Base-by-base conservation (phyloP, 2,329 filamentous ascomycete species). In the Cladosporium halotolerans region DNA sequence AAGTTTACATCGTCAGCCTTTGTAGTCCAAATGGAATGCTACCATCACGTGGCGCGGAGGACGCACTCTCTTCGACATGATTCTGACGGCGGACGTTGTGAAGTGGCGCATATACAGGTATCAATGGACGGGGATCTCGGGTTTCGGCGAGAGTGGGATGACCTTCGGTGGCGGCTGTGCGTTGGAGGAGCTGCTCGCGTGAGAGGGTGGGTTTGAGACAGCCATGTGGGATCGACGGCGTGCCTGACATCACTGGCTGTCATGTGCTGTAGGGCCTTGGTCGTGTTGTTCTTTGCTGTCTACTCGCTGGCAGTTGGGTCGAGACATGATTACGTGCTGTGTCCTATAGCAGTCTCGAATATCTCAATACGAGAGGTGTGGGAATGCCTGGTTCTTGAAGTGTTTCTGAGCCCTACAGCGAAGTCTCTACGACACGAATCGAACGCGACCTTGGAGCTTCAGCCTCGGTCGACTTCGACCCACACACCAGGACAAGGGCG, bases 1-100 rank as follows among this genome's bases (percentile, higher is more conserved):
- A 18, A 45, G 9, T n/a, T 41, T 16, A 9, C 39, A 28, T 28
- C 23, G 23, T 28, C 23, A 28, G 36, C 19, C 33, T 14, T 31
- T 40, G 40, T 7, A 36, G 19, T 7, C 23, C 23, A 7, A 7
- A 5, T 28, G 7, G 23, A 7, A 7, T 7, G 23, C 23, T 18
- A 7, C 7, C 4, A 28, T 7, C 4, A 28, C 7, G n/a, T 48
- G 36, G 47, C 6, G 44, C 10, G 28, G 9, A n/a, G 10, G 44
- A 46, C 62, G 9, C 54, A 66, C 65, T 58, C 64, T 57, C 53
- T 65, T 64, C n/a, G 62, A 62, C 65, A 67, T 28, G 23, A 5
- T 66, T 42, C 32, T 63, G 45, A 14, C 19, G 40, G 40, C 40
- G 3, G 47, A 50, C n/a, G 48, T 44, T 39, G 48, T 16, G 40